A percentile compares a stretch with the other conserved stretches of the same genome.
Evolutionary conservation across 352 stramenopile species (phyloP).

Genomic region (Phytophthora meadii): DNA sequence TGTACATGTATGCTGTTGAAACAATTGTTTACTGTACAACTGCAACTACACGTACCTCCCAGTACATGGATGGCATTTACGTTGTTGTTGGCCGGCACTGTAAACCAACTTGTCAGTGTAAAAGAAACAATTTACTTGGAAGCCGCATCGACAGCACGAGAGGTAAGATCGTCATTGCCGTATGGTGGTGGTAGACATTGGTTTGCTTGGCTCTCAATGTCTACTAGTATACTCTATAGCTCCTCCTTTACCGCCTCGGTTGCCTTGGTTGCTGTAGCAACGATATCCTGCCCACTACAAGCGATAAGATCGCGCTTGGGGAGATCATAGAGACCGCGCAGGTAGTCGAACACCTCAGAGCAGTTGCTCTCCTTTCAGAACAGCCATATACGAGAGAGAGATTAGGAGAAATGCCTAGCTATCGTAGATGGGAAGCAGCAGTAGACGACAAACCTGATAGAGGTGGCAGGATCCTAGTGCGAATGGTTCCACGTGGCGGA

Average conservation of each 20-base stretch:
- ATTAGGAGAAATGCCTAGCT: background rate
- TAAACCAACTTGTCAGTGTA: no score
- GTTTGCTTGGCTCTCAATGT: no score
- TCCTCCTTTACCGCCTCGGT: conserved; percentile 56
- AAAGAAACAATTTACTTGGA: no score
- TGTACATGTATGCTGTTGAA: no score
- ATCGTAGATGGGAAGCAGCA: background rate
- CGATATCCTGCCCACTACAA: conserved; percentile 33
- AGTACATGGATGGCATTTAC: no score
- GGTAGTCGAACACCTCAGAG: conserved; percentile 67
- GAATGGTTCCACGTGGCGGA: conserved; percentile 72
- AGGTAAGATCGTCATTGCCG: no score
- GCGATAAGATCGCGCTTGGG: conserved; percentile 36
- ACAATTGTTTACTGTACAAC: no score
- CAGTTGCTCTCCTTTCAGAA: conserved; percentile 56
- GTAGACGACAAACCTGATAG: conserved; percentile 52
- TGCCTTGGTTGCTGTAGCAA: conserved; percentile 25
- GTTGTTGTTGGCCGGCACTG: no score
- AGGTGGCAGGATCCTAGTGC: conserved; percentile 59
- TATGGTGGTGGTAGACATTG: no score
- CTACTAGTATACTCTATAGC: conserved; percentile 29
- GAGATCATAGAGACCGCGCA: conserved; percentile 61
- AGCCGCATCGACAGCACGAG: no score
- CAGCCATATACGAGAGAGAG: background rate
- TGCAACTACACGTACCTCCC: no score